Evolutionary conservation across 805 yeast genomes (phyloP).

Genomic region (Candida palmyrensis): DNA sequence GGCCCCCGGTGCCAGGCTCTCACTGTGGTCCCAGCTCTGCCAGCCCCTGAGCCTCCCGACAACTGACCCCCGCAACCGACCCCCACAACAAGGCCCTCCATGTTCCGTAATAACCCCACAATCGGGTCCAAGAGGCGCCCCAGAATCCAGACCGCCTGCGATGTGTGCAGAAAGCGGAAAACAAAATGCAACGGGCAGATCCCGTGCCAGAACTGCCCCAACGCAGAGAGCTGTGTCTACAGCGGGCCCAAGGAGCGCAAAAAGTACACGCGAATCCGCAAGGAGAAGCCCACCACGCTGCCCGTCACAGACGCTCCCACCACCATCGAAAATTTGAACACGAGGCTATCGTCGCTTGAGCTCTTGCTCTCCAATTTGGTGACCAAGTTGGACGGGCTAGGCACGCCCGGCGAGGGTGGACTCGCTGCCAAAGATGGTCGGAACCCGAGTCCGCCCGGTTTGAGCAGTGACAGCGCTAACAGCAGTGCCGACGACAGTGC

Average conservation of each 20-base stretch:
- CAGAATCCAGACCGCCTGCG: conserved; percentile 35
- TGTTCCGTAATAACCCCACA: background rate
- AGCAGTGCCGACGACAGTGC: too few species aligned
- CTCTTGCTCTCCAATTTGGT: conserved; percentile 12
- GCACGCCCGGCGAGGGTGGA: background rate
- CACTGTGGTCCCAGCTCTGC: too few species aligned
- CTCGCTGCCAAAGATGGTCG: background rate
- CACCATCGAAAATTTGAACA: conserved; percentile 8
- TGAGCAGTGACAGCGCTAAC: too few species aligned
- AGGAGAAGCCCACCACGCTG: conserved; percentile 1
- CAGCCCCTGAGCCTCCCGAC: too few species aligned
- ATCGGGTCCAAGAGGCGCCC: conserved; percentile 2
- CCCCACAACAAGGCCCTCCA: too few species aligned
- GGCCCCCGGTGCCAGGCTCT: too few species aligned
- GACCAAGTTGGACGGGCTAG: conserved; percentile 8
- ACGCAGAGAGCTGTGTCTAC: conserved; percentile 24
- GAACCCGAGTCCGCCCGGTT: background rate
- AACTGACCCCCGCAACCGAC: too few species aligned
- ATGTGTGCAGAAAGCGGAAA: conserved; percentile 43
- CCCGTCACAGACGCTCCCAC: background rate
- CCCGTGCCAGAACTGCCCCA: conserved; percentile 39
- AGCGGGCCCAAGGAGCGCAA: conserved; percentile 12
- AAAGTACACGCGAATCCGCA: too few species aligned
- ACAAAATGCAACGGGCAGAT: conserved; percentile 46
- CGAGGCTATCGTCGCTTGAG: conserved; percentile 13